Evolutionary conservation across 805 yeast species (phyloP), one percentile per base, ranked within the genome.

Genomic region (Jamesozyma jinghongensis): DNA sequence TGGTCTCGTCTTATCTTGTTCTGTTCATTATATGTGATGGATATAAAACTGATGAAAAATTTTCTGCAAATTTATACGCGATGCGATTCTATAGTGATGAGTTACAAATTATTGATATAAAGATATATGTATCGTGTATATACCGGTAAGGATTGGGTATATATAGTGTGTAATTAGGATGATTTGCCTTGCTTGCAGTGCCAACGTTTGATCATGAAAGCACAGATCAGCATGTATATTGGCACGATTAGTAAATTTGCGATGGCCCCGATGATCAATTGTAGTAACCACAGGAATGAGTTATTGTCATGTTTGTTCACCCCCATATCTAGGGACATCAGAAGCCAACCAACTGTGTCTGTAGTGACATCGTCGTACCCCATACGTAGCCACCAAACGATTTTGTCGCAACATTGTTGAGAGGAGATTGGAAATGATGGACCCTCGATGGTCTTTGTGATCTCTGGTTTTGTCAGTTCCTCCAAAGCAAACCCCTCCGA

Each of bases 401-500:
- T 71, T 7, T 71, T 67, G 16, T 69, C 66, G 8, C 90, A 81
- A 53, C 94, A 86, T 34, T 67, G 67, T 14, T 73, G 79, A 7
- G 83, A 80, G 1, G 78, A 52, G 7, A 85, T 79, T 1, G 96
- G 77, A 4, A 54, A 59, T 4, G 94, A 81, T 1, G 94, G 71
- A 1, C 97, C 98, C 61, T 92, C 98, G 27, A 92, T 85, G 26
- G 62, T 63, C 48, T 70, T 75, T 1, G 97, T 87, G 42, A 92
- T 85, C 8, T 69, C 73, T 0, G 98, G 97, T 58, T 92, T 92
- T 2, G 94, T 81, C 41, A 64, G 62, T 56, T 88, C 81, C 60
- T 92, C 99, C 44, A 78, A 77, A 3, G 65, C 73, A 54, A 62
- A 92, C 0, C 98, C 99, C 59, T 88, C 97, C 47, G 94, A 80